phyloP scores from a whole-genome alignment of 352 stramenopile species.

The Phytophthora idaei region DNA sequence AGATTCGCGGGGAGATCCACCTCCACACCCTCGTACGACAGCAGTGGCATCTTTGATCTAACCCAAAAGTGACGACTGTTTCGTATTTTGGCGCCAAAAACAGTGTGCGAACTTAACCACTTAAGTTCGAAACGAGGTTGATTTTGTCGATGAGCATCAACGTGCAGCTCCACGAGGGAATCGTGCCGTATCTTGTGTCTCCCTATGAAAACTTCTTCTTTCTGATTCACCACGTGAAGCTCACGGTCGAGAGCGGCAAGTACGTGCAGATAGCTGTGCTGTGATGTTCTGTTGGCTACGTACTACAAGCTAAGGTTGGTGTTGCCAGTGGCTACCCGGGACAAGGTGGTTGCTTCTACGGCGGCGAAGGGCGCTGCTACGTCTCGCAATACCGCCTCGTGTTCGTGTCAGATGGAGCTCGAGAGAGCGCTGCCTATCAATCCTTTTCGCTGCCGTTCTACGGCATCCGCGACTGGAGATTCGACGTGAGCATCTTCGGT shows the following conservation, averaged over 20 bases:
- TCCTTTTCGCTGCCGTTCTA: conserved; percentile 86
- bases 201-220: conserved; percentile 86
- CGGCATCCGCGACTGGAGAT: conserved; percentile 74
- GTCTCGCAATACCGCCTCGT: conserved; percentile 83
- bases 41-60: conserved; percentile 55
- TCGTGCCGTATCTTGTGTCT: conserved; percentile 76
- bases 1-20: conserved; percentile 71
- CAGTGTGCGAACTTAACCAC: background rate
- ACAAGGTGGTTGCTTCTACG: conserved; percentile 84
- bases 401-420: conserved; percentile 52
- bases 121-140: conserved; percentile 4
- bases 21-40: conserved; percentile 81
- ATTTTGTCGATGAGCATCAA: conserved; percentile 73
- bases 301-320: background rate
- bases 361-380: conserved; percentile 68
- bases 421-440: conserved; percentile 48
- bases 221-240: conserved; percentile 68
- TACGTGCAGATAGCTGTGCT: conserved; percentile 30
- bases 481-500: conserved; percentile 71
- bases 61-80: background rate
- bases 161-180: conserved; percentile 64
- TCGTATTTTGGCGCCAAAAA: conserved; percentile 10
- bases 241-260: conserved; percentile 83
- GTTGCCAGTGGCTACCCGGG: conserved; percentile 70
- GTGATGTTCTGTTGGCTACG: background rate